Conservation (phyloP, 768 basidiomycete genomes). For the Amyloporia xantha region DNA sequence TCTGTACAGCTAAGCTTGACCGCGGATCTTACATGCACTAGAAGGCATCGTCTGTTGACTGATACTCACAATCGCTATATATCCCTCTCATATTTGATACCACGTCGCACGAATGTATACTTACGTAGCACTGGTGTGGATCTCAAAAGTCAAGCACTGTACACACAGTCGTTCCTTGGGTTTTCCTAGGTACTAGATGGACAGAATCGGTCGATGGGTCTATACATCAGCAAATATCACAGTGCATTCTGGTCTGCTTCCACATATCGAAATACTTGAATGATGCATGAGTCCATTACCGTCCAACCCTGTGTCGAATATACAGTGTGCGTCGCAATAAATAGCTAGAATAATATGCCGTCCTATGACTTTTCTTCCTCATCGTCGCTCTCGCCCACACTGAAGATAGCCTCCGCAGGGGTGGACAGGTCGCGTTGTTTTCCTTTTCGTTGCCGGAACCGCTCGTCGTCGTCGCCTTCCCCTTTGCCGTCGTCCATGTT, state of each 20-base stretch:
- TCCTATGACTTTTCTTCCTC: constrained; percentile 23
- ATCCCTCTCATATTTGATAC: neutral
- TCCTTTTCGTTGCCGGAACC: constrained; percentile 21
- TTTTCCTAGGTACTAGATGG: no score
- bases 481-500: constrained; percentile 20
- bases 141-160: no score
- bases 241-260: no score
- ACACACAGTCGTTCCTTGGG: no score
- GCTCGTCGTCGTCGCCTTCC: constrained; percentile 18
- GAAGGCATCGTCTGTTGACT: neutral
- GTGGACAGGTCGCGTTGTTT: constrained; percentile 27
- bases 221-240: no score
- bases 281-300: no score
- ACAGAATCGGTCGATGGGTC: no score
- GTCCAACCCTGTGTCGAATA: no score
- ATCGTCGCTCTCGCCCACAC: constrained; percentile 41
- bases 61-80: neutral
- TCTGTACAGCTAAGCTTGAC: neutral
- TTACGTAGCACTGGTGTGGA: neutral
- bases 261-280: no score
- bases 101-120: neutral
- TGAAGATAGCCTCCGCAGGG: constrained; percentile 34
- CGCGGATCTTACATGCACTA: neutral
- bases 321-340: neutral
- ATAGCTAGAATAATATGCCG: neutral